A percentile compares a stretch with the other conserved stretches of the same genome.
phyloP scores from a whole-genome alignment of 2,329 filamentous ascomycete species.

The Didymella lethalis region DNA sequence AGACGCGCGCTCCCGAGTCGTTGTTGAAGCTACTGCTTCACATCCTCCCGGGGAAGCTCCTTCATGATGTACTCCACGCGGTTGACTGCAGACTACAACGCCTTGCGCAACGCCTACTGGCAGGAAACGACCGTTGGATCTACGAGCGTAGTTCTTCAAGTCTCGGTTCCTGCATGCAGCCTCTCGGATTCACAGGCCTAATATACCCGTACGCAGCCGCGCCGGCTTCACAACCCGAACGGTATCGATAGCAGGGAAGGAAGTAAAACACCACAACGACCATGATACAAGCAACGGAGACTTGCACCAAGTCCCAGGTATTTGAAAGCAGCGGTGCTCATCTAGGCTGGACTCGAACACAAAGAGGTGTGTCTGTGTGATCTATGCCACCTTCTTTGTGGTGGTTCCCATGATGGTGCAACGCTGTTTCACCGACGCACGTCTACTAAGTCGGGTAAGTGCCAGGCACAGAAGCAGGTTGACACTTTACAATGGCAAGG shows the following conservation, averaged over 20 bases:
- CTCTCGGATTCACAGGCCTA: no score
- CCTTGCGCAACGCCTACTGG: conserved; percentile 4
- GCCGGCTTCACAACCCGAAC: background rate
- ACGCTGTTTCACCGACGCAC: conserved; percentile 34
- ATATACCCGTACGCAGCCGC: background rate
- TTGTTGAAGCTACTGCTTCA: background rate
- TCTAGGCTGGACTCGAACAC: conserved; percentile 6
- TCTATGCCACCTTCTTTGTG: conserved; percentile 13
- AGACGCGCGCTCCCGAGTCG: conserved; percentile 1
- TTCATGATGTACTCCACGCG: background rate
- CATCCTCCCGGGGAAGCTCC: background rate
- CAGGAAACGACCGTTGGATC: conserved; percentile 6
- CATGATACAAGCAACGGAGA: conserved; percentile 4
- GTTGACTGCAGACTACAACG: background rate
- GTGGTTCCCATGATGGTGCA: conserved; percentile 15
- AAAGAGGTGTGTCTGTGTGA: conserved; percentile 8
- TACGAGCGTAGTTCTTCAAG: background rate
- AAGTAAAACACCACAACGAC: conserved; percentile 2
- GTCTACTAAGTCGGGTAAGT: conserved; percentile 26
- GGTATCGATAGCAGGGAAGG: background rate
- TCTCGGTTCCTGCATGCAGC: conserved; percentile 8
- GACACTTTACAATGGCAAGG: conserved; percentile 11
- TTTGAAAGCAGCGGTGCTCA: background rate
- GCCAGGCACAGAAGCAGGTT: conserved; percentile 22
- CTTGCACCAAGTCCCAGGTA: conserved; percentile 5